Evolutionary conservation across 345 rosid genomes (phyloP).

Genomic region (Hypericum androsaemum): DNA sequence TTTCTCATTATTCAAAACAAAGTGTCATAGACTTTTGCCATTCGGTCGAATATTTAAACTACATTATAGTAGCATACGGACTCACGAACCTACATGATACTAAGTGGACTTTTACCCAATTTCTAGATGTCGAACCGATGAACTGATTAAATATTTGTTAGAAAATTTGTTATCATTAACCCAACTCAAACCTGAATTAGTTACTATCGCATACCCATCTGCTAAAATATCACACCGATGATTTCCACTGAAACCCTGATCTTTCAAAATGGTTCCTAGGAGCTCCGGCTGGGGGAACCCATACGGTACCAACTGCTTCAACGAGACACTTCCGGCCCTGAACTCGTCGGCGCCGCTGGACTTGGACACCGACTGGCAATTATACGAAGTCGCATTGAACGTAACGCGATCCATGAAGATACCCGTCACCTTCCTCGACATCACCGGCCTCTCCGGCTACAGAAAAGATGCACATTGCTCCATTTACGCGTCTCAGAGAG

Average conservation of each 20-base stretch:
- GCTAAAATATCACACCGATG: no score
- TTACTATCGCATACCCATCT: no score
- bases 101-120: no score
- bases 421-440: slow-evolving; percentile 12
- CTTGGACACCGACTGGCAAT: slow-evolving; percentile 2
- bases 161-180: no score
- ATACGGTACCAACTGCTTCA: slow-evolving; percentile 6
- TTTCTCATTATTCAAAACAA: no score
- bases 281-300: slow-evolving; percentile 13
- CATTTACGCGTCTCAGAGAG: not conserved
- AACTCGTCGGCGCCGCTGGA: not conserved
- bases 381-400: slow-evolving; percentile 5
- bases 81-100: no score
- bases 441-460: slow-evolving; percentile 17
- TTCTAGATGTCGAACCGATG: no score
- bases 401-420: slow-evolving; percentile 11
- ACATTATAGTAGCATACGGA: no score
- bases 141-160: no score
- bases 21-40: no score
- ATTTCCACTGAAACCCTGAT: not conserved
- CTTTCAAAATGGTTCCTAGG: slow-evolving; percentile 1
- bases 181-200: no score
- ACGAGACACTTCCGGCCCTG: slow-evolving; percentile 9
- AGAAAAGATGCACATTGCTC: slow-evolving; percentile 21
- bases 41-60: no score